Base-by-base conservation (phyloP, 2,329 filamentous ascomycete genomes). In the Macrophomina phaseolina region DNA sequence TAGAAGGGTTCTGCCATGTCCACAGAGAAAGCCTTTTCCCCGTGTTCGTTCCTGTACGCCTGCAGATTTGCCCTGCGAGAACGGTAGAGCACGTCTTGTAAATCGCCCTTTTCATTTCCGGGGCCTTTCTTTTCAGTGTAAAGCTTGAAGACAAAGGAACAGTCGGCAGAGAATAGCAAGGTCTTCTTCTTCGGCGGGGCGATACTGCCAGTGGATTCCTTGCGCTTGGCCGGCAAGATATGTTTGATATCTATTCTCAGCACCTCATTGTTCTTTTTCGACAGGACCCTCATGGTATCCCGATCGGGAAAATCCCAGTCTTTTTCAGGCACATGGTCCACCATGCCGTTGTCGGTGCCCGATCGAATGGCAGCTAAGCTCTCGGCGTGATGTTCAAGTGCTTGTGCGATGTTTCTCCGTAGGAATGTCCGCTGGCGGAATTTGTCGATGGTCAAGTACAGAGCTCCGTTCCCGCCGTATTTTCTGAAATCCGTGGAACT, bases 11-110 rank as follows among this genome's bases (percentile, higher is more conserved):
- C n/a, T 9, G 48, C 23, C 40, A 63, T 46, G 3, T 16, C 11
- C n/a, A 67, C 23, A 16, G 34, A 45, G 63, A 65, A 38, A 23
- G 42, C 45, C 14, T 65, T 36, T 28, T 58, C 36, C 32, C 67
- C 34, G 40, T n/a, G 16, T 12, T 64, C 28, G 42, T 53, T 49
- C 1, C 48, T 55, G 28, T 52, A 32, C 52, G 45, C 38, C 45
- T n/a, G 34, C 60, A 67, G 16, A 46, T 30, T 18, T 46, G 65
- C 36, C 52, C 48, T 5, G 66, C 67, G 48, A 70, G 66, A 16
- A 79, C 64, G 55, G 71, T 68, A 11, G 65, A 69, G 30, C 77
- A 69, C 3, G 80, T 68, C 9, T 72, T 70, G 4, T 73, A 72
- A 30, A 76, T 74, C 0, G 9, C 2, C 16, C 14, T 28, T 55